Evolutionary conservation across 805 yeast genomes (phyloP), one percentile per base, ranked within the genome.

Genomic region (Wickerhamiella australiensis): DNA sequence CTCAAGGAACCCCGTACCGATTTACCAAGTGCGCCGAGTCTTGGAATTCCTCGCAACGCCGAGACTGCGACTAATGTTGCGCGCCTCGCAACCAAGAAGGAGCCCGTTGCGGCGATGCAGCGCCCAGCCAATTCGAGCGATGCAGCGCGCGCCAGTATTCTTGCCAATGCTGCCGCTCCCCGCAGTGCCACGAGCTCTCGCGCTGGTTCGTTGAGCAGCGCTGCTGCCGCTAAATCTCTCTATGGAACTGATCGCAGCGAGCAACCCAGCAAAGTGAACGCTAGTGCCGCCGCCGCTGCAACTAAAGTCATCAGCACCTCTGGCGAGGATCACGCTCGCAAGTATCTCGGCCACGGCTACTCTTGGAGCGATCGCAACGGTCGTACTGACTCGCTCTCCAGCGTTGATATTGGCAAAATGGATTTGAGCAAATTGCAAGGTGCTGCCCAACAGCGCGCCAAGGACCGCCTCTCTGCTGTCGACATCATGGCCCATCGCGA

Each of bases 181-280:
- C 59, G 65, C n/a, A 73, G 64, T 40, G 68, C 53, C 50, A 52
- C 55, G 53, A 59, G 65, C 65, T 54, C 50, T 56, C 65, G 63
- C 25, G 75, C 74, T 1, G 38, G 37, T 45, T 80, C 80, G 25
- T 82, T 80, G 26, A 64, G 75, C 22, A 81, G 82, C 13, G 76
- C 82, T 0, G 71, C 74, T 47, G 64, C 63, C 37, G 64, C 64
- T 44, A 57, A 59, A 49, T 59, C 59, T 54, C 23, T 45, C 20
- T 45, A 33, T 26, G 29, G 25, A 18, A 47, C 51, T 43, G 52
- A 20, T 29, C 42, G 44, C 31, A 42, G 42, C 27, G 47, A 25
- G 37, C 36, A 29, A 35, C 47, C 46, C 42, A 42, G 2, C 35
- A 42, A 18, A 26, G 15, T 53, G 43, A 42, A 31, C 22, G 52